phyloP scores from a whole-genome alignment of 2,329 filamentous ascomycete genomes.

The Ophiostoma himal-ulmi region DNA sequence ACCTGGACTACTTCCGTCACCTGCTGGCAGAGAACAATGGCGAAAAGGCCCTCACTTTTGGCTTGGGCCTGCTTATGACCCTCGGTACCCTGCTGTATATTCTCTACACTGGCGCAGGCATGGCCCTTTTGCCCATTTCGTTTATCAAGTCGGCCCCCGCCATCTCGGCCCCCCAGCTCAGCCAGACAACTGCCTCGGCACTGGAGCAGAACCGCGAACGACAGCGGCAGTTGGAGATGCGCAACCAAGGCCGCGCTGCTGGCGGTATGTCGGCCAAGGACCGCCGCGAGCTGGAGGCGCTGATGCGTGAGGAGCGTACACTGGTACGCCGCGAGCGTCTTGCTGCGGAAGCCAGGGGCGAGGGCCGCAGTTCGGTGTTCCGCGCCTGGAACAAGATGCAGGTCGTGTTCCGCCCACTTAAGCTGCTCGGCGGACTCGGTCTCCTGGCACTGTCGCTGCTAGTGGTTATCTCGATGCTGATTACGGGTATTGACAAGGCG shows the following conservation, averaged over 20 bases:
- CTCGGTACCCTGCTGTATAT: constrained; percentile 81
- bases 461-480: constrained; percentile 86
- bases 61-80: constrained; percentile 78
- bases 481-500: constrained; percentile 93
- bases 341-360: constrained; percentile 72
- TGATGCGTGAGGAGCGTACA: constrained; percentile 86
- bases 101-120: constrained; percentile 79
- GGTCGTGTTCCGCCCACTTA: constrained; percentile 78
- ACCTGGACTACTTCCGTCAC: constrained; percentile 87
- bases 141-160: constrained; percentile 89
- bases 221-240: constrained; percentile 83
- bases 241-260: constrained; percentile 60
- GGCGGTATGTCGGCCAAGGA: constrained; percentile 68
- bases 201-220: constrained; percentile 85
- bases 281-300: constrained; percentile 76
- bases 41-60: constrained; percentile 87
- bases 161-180: constrained; percentile 73
- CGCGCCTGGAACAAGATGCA: constrained; percentile 73
- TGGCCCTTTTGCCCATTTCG: constrained; percentile 81
- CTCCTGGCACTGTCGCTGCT: constrained; percentile 68
- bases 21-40: constrained; percentile 81
- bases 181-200: constrained; percentile 69
- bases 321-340: constrained; percentile 83
- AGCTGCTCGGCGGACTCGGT: constrained; percentile 76
- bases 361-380: constrained; percentile 69